Evolutionary conservation across 305 asterid species (phyloP).

Genomic region (Fraxinus albicans): DNA sequence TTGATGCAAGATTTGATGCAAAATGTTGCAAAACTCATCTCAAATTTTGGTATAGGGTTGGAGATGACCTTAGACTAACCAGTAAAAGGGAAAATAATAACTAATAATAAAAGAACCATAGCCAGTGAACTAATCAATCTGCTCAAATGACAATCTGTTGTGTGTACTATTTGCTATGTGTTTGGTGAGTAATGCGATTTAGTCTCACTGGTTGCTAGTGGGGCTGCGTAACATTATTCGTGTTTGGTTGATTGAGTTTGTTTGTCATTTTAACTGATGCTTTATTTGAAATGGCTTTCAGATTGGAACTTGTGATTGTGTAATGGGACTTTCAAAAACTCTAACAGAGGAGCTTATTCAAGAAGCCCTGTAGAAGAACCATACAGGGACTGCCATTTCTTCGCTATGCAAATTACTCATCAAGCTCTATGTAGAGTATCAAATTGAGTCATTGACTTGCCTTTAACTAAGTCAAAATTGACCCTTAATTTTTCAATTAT

Average conservation of each 20-base stretch:
- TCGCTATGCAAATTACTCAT: neutral
- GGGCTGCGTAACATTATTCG: neutral
- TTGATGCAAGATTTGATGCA: no score
- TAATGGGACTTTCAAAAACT: slow-evolving; percentile 82
- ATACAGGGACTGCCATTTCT: no score
- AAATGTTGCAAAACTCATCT: no score
- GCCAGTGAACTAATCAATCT: neutral
- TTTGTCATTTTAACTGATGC: neutral
- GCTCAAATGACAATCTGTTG: neutral
- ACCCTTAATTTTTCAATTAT: neutral
- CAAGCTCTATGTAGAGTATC: neutral
- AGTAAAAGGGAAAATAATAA: neutral
- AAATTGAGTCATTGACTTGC: neutral
- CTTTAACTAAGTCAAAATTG: neutral
- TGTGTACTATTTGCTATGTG: neutral
- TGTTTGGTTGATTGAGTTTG: neutral
- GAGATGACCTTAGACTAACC: no score
- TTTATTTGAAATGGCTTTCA: slow-evolving; percentile 26
- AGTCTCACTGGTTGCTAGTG: no score
- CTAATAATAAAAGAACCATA: neutral
- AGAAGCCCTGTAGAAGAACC: slow-evolving; percentile 51
- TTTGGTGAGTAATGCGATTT: neutral
- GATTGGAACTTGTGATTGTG: slow-evolving; percentile 80
- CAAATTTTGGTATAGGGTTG: no score
- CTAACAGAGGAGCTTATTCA: slow-evolving; percentile 67